A percentile compares a stretch with the other conserved stretches of the same genome.
phyloP scores from a whole-genome alignment of 257 asterid species.

The Plantago ovata region DNA sequence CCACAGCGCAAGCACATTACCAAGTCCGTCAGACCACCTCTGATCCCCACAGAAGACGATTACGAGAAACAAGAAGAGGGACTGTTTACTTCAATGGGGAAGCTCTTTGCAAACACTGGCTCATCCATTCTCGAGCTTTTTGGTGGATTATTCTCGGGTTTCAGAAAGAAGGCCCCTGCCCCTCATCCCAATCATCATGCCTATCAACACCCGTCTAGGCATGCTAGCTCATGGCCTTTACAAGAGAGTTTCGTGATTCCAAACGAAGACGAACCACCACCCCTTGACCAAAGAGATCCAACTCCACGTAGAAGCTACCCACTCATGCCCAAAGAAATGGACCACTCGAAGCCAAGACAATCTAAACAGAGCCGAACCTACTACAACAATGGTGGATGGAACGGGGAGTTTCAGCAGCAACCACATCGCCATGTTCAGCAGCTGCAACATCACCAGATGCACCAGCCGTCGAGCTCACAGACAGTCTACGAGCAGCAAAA shows the following conservation, averaged over 20 bases:
- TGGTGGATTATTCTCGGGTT: slow-evolving; percentile 60
- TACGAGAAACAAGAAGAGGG: slow-evolving; percentile 67
- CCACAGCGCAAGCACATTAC: slow-evolving; percentile 51
- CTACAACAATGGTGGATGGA: slow-evolving; percentile 41
- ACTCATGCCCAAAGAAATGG: slow-evolving; percentile 33
- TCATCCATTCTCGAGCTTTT: slow-evolving; percentile 60
- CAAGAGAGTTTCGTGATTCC: slow-evolving; percentile 74
- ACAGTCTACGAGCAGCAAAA: slow-evolving; percentile 58
- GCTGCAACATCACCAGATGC: slow-evolving; percentile 52
- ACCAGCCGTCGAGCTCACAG: slow-evolving; percentile 53
- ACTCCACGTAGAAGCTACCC: slow-evolving; percentile 56
- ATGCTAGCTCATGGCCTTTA: slow-evolving; percentile 46
- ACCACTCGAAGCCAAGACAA: slow-evolving; percentile 32
- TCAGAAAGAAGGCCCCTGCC: slow-evolving; percentile 36
- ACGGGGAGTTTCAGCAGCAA: slow-evolving; percentile 38
- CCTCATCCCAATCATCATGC: slow-evolving; percentile 34
- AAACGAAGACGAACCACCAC: slow-evolving; percentile 66
- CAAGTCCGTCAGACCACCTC: slow-evolving; percentile 61
- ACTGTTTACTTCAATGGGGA: slow-evolving; percentile 55
- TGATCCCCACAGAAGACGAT: slow-evolving; percentile 66
- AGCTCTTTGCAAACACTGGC: slow-evolving; percentile 46
- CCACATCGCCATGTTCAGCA: slow-evolving; percentile 30
- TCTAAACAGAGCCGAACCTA: slow-evolving; percentile 43
- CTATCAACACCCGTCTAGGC: slow-evolving; percentile 35
- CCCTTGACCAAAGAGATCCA: slow-evolving; percentile 50